Conservation (phyloP, 2,329 filamentous ascomycete genomes). For the Neopestalotiopsis sp. region DNA sequence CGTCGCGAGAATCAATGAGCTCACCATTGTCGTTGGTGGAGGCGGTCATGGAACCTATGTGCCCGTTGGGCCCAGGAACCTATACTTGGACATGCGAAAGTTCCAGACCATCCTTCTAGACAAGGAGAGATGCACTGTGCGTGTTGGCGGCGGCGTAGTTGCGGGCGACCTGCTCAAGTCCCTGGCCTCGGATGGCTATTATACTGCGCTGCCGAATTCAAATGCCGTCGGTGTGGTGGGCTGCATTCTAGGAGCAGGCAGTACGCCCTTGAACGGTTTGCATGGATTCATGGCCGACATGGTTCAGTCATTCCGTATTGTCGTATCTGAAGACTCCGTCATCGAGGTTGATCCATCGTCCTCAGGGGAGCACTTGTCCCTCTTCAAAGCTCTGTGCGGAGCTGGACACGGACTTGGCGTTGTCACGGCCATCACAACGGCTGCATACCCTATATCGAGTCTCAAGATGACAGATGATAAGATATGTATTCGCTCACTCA, state of each 20-base stretch:
- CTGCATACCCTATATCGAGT: slow-evolving; percentile 24
- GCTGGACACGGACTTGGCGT: slow-evolving; percentile 20
- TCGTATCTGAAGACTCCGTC: slow-evolving; percentile 11
- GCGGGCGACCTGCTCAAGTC: slow-evolving; percentile 11
- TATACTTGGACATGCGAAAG: slow-evolving; percentile 8
- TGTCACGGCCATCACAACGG: slow-evolving; percentile 15
- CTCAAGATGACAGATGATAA: slow-evolving; percentile 14
- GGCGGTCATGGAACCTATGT: slow-evolving; percentile 12
- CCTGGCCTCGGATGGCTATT: slow-evolving; percentile 3
- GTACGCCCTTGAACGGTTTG: slow-evolving; percentile 1
- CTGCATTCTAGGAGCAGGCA: not conserved
- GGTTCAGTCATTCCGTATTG: slow-evolving; percentile 9
- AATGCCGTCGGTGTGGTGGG: slow-evolving; percentile 13
- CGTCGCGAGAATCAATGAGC: not conserved
- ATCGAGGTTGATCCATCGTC: not conserved
- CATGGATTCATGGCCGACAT: slow-evolving; percentile 10
- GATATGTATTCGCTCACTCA: not conserved
- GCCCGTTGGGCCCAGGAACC: not conserved
- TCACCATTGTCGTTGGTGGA: not conserved
- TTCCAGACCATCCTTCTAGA: slow-evolving; percentile 4
- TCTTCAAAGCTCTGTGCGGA: slow-evolving; percentile 17
- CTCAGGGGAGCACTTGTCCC: not conserved
- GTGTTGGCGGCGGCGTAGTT: slow-evolving; percentile 4
- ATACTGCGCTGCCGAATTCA: slow-evolving; percentile 4
- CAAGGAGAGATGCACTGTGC: not conserved